Conservation (phyloP, 805 yeast genomes). For the Peterozyma xylosa region DNA sequence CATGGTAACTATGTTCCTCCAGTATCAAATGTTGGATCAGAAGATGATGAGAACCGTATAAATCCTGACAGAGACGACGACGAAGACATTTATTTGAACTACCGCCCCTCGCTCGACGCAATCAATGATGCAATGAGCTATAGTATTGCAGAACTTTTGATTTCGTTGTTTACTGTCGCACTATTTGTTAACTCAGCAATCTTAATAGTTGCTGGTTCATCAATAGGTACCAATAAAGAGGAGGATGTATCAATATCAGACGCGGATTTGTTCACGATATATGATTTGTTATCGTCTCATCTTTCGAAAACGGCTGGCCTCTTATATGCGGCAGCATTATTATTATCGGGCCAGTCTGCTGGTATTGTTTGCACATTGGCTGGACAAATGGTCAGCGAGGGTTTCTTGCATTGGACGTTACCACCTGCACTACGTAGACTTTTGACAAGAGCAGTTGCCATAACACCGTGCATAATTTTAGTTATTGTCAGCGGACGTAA, state of each 20-base stretch:
- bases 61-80: constrained; percentile 15
- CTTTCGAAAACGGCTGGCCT: constrained; percentile 78
- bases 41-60: constrained; percentile 10
- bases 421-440: constrained; percentile 78
- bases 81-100: constrained; percentile 33
- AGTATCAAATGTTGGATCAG: constrained; percentile 1
- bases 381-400: constrained; percentile 90
- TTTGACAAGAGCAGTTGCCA: constrained; percentile 69
- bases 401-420: constrained; percentile 76
- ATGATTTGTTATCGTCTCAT: constrained; percentile 48
- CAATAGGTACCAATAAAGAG: constrained; percentile 62
- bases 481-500: constrained; percentile 63
- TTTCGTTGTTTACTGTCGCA: constrained; percentile 74
- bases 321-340: constrained; percentile 74
- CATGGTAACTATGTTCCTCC: constrained; percentile 11
- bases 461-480: constrained; percentile 73
- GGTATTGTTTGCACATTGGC: constrained; percentile 92
- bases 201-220: constrained; percentile 73
- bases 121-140: constrained; percentile 64
- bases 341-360: constrained; percentile 84
- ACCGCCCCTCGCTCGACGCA: constrained; percentile 68
- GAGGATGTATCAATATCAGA: constrained; percentile 40
- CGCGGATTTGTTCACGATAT: constrained; percentile 79
- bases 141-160: constrained; percentile 62
- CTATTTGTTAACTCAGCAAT: constrained; percentile 83